phyloP scores from a whole-genome alignment of 78 protist species.

The Protostelium mycophagum region DNA sequence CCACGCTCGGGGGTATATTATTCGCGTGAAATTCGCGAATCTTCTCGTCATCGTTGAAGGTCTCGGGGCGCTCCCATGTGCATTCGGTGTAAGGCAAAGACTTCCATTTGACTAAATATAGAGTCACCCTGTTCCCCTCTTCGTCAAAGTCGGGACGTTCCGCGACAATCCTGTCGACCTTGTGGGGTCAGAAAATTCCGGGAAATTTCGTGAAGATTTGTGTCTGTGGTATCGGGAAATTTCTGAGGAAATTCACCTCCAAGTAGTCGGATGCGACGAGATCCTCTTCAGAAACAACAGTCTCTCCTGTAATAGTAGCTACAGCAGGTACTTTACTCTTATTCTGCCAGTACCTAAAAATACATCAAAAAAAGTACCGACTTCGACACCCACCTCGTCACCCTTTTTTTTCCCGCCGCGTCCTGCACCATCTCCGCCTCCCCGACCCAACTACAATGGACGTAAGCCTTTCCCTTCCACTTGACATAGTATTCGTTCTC shows the following conservation, averaged over 20 bases:
- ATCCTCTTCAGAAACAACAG: neutral
- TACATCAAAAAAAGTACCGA: neutral
- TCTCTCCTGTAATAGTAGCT: neutral
- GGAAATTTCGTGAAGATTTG: no score
- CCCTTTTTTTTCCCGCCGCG: neutral
- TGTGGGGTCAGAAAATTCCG: no score
- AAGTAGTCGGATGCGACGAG: conserved; percentile 12
- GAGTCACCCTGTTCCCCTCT: neutral
- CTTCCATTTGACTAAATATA: conserved; percentile 70
- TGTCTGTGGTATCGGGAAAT: no score
- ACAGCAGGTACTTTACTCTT: conserved; percentile 19
- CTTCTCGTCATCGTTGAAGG: conserved; percentile 18
- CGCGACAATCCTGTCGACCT: conserved; percentile 32
- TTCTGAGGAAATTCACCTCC: no score
- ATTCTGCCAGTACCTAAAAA: conserved; percentile 12
- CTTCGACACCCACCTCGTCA: neutral
- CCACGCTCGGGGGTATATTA: conserved; percentile 17
- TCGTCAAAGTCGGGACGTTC: neutral
- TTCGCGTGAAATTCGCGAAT: conserved; percentile 11
- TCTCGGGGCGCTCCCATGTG: conserved; percentile 76
- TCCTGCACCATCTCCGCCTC: neutral
- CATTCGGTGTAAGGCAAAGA: conserved; percentile 36
- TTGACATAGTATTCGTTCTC: conserved; percentile 14
- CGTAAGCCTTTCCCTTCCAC: conserved; percentile 47
- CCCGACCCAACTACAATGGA: conserved; percentile 53